phyloP scores from a whole-genome alignment of 2,329 filamentous ascomycete species.

The Cytospora mali region DNA sequence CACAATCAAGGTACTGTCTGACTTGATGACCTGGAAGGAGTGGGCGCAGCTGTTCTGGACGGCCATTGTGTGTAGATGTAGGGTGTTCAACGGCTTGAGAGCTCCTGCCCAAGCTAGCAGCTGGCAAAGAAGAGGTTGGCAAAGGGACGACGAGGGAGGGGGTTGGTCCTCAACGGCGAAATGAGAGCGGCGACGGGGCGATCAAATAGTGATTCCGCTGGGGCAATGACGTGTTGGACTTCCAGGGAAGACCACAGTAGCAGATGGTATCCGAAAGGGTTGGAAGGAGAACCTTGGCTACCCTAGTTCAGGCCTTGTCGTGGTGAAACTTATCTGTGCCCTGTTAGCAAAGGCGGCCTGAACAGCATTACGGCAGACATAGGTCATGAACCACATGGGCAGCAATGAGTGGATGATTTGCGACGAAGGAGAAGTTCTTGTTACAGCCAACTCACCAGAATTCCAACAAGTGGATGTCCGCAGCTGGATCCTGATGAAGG shows the following conservation, averaged over 20 bases:
- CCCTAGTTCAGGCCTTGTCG: constrained; percentile 6
- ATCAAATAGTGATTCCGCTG: constrained; percentile 18
- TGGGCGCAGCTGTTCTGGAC: constrained; percentile 62
- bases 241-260: constrained; percentile 18
- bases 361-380: constrained; percentile 4
- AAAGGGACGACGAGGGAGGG: constrained; percentile 4
- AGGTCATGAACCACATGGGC: background rate
- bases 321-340: background rate
- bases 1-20: constrained; percentile 64
- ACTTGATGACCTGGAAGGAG: constrained; percentile 67
- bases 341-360: background rate
- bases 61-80: constrained; percentile 45
- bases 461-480: background rate
- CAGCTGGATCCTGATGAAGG: background rate
- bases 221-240: constrained; percentile 16
- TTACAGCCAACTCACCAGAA: constrained; percentile 1
- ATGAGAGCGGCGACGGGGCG: constrained; percentile 16
- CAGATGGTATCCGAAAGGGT: constrained; percentile 1
- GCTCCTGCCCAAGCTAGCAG: constrained; percentile 14
- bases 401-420: constrained; percentile 2
- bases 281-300: constrained; percentile 20
- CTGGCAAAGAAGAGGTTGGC: constrained; percentile 12
- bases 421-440: constrained; percentile 5
- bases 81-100: background rate
- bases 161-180: constrained; percentile 8